These are phyloP conservation scores for Monosporascus sp. DNA, from an alignment of 2,329 filamentous ascomycete species.

Conservation along the genomic window DNA sequence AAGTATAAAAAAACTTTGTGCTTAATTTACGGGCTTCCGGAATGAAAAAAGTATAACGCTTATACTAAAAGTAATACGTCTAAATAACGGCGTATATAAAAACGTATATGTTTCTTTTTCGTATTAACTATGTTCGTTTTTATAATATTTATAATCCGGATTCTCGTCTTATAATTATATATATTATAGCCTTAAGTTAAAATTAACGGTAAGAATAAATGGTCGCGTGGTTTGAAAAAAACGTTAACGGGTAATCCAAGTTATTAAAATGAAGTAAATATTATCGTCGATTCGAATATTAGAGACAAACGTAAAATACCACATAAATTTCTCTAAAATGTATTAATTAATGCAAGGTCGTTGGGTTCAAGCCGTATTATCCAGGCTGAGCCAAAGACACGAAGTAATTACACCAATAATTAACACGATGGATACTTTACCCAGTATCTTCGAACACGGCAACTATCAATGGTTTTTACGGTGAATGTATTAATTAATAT, in stretches of 20 bases:
- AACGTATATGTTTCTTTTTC: slow-evolving; percentile 44
- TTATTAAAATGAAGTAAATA: slow-evolving; percentile 68
- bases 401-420: no score
- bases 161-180: slow-evolving; percentile 41
- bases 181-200: slow-evolving; percentile 48
- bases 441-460: no score
- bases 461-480: no score
- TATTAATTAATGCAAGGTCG: slow-evolving; percentile 43
- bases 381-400: no score
- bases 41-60: slow-evolving; percentile 54
- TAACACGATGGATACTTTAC: no score
- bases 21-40: slow-evolving; percentile 44
- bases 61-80: slow-evolving; percentile 66
- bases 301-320: slow-evolving; percentile 59
- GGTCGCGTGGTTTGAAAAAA: slow-evolving; percentile 56
- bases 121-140: slow-evolving; percentile 25
- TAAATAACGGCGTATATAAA: slow-evolving; percentile 62
- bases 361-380: no score
- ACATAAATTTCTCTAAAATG: slow-evolving; percentile 42
- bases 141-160: slow-evolving; percentile 39
- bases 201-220: slow-evolving; percentile 61
- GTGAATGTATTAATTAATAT: slow-evolving; percentile 45
- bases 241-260: slow-evolving; percentile 59
- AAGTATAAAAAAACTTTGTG: slow-evolving; percentile 48
- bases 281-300: slow-evolving; percentile 66